Conservation (phyloP, 371 early-diverging fungal species). For the Smittium mucronatum region DNA sequence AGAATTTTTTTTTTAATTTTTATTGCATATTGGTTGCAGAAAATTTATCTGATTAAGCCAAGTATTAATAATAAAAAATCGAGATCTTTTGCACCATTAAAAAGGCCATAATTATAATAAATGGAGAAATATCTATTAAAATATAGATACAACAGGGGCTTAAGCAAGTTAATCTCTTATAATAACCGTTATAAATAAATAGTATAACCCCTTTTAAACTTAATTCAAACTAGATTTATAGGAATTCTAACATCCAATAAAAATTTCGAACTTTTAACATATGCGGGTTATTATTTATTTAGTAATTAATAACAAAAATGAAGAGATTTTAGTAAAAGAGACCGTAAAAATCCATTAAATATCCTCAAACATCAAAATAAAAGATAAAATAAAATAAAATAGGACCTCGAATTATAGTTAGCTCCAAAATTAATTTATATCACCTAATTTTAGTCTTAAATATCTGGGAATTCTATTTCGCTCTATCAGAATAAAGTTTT, state of each 20-base stretch:
- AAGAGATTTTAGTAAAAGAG: not conserved
- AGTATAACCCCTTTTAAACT: constrained; percentile 13
- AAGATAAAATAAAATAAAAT: constrained; percentile 12
- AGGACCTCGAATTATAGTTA: not conserved
- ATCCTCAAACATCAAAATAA: constrained; percentile 11
- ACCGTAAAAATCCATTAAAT: constrained; percentile 8
- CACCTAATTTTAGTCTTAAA: not conserved
- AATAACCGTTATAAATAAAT: constrained; percentile 14
- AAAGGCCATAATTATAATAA: not conserved
- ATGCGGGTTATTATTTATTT: constrained; percentile 13
- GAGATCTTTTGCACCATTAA: not conserved
- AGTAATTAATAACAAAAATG: not conserved
- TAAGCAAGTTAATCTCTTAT: constrained; percentile 13
- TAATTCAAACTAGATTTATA: not conserved
- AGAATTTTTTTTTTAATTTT: not conserved
- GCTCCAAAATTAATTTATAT: not conserved
- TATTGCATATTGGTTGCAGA: not conserved
- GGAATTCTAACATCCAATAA: constrained; percentile 1
- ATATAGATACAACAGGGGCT: constrained; percentile 13
- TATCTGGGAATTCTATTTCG: constrained; percentile 4
- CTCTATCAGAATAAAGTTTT: not conserved
- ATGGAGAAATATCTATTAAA: not conserved
- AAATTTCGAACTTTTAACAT: constrained; percentile 3
- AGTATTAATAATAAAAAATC: not conserved
- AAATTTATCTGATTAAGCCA: not conserved